A percentile compares a stretch with the other conserved stretches of the same genome.
These are phyloP conservation scores for Cladosporium sp. DNA, from an alignment of 2,329 filamentous ascomycete genomes.

Conservation along the genomic window DNA sequence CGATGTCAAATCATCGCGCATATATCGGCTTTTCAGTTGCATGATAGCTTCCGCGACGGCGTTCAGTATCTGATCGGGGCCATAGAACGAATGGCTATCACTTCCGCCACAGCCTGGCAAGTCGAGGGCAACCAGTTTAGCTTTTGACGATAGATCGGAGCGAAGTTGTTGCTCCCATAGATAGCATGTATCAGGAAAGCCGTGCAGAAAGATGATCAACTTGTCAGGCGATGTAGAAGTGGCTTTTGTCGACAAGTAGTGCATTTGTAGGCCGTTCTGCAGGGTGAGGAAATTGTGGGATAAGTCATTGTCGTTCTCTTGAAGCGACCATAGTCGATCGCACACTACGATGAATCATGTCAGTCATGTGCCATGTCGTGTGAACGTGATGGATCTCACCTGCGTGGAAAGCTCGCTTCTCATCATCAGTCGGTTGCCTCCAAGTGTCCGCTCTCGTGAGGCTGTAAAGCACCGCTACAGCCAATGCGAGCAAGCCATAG, in stretches of 20 bases:
- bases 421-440: not conserved
- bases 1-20: constrained; percentile 11
- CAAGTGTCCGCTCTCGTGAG: not conserved
- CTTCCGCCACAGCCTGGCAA: constrained; percentile 58
- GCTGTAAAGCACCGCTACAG: not conserved
- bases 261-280: constrained; percentile 47
- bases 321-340: constrained; percentile 52
- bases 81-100: constrained; percentile 48
- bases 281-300: constrained; percentile 51
- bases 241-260: constrained; percentile 42
- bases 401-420: not conserved
- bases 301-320: constrained; percentile 41
- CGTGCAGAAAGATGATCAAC: constrained; percentile 54
- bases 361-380: not conserved
- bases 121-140: constrained; percentile 52
- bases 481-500: not conserved
- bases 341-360: constrained; percentile 37
- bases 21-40: constrained; percentile 45
- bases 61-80: constrained; percentile 50
- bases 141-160: constrained; percentile 35
- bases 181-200: constrained; percentile 56
- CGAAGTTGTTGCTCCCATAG: constrained; percentile 50
- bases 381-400: not conserved
- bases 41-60: constrained; percentile 51
- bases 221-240: constrained; percentile 22